A percentile compares a stretch with the other conserved stretches of the same genome.
Evolutionary conservation across 2,329 filamentous ascomycete genomes (phyloP).

Genomic region (Fusarium sp.): DNA sequence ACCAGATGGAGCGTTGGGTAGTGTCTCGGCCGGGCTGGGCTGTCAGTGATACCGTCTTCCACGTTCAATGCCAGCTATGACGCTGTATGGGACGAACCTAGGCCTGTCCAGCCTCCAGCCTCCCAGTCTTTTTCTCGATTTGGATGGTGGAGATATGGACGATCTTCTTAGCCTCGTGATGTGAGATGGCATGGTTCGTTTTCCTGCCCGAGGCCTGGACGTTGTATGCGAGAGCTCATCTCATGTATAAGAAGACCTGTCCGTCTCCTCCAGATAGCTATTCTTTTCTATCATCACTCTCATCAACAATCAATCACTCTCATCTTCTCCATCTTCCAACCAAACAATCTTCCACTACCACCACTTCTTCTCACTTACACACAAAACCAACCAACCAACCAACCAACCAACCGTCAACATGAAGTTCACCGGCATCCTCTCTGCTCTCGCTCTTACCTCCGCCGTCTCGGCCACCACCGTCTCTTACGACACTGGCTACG

Average conservation of each 20-base stretch:
- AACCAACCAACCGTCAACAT: conserved; percentile 53
- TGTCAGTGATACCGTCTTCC: too few species aligned
- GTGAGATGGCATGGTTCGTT: conserved; percentile 35
- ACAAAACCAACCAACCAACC: conserved; percentile 18
- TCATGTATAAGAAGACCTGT: conserved; percentile 43
- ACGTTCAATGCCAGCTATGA: conserved; percentile 26
- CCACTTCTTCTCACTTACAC: conserved; percentile 22
- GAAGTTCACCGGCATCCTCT: conserved; percentile 59
- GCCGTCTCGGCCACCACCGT: conserved; percentile 62
- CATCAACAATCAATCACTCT: conserved; percentile 30
- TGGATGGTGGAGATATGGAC: conserved; percentile 34
- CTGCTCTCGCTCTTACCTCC: conserved; percentile 56
- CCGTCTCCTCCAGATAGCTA: conserved; percentile 22
- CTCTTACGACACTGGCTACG: conserved; percentile 80
- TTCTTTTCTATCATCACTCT: conserved; percentile 29
- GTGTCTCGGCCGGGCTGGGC: not conserved
- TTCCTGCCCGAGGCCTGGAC: conserved; percentile 18
- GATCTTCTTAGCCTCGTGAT: conserved; percentile 41
- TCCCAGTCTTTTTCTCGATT: conserved; percentile 20
- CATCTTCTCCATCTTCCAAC: conserved; percentile 30
- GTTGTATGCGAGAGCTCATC: conserved; percentile 10
- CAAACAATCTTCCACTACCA: conserved; percentile 25
- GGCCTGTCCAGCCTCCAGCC: conserved; percentile 34
- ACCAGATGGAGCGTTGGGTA: not conserved
- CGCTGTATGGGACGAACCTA: conserved; percentile 28